A percentile compares a stretch with the other conserved stretches of the same genome.
These are phyloP conservation scores for Cutaneotrichosporon sp. DNA, from an alignment of 1,284 basidiomycete species.

Conservation along the genomic window DNA sequence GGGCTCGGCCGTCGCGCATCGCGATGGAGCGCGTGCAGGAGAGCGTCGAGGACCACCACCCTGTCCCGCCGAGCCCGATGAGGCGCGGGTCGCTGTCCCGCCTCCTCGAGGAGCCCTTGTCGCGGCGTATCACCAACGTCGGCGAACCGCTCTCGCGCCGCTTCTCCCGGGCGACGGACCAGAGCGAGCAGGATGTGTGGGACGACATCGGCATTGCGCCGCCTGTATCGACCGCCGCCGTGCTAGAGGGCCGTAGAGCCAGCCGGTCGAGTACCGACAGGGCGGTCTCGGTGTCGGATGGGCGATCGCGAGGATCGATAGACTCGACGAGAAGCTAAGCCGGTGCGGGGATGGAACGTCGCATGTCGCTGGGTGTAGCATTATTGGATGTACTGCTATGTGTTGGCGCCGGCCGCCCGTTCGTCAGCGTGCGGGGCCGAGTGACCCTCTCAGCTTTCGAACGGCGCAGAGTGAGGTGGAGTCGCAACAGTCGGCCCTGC, in stretches of 20 bases:
- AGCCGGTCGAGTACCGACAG: not conserved
- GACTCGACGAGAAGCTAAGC: too few relatives aligned
- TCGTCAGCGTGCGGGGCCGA: too few relatives aligned
- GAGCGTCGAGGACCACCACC: not conserved
- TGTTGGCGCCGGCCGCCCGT: too few relatives aligned
- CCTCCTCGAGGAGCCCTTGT: not conserved
- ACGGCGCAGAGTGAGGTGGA: too few relatives aligned
- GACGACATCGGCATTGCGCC: constrained; percentile 4
- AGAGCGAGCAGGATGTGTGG: constrained; percentile 3
- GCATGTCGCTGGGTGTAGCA: too few relatives aligned
- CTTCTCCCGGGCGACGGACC: constrained; percentile 1
- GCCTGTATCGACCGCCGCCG: not conserved
- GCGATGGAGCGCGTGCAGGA: not conserved
- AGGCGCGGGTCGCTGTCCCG: not conserved
- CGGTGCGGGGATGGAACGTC: too few relatives aligned
- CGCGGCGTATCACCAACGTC: not conserved
- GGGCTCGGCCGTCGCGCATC: not conserved
- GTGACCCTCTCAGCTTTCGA: too few relatives aligned
- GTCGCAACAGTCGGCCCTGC: too few relatives aligned
- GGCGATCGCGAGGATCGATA: not conserved
- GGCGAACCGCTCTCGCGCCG: not conserved
- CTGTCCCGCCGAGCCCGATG: not conserved
- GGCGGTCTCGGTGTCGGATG: not conserved
- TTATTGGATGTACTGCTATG: too few relatives aligned
- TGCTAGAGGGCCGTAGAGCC: not conserved